Percentiles rank a stretch among this genome's conserved stretches.
These are phyloP conservation scores for Tolypocladium album DNA, from an alignment of 2,329 filamentous ascomycete genomes.

Conservation along the genomic window DNA sequence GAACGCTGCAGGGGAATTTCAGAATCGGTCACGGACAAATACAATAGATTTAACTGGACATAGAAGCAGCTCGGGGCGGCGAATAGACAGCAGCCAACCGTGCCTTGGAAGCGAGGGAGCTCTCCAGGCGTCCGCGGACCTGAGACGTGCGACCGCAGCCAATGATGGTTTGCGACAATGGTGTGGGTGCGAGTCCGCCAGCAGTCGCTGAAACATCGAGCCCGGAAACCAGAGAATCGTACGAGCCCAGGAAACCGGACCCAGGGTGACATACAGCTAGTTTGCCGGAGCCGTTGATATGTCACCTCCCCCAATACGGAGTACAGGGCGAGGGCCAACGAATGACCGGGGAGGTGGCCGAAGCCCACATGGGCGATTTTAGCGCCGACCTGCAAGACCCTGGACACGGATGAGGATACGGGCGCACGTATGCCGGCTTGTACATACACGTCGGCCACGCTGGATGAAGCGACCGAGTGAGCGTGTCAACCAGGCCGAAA, in stretches of 20 bases:
- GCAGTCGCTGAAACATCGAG: background rate
- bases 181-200: background rate
- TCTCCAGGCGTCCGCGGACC: background rate
- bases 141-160: background rate
- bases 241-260: background rate
- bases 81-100: background rate
- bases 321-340: background rate
- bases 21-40: background rate
- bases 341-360: background rate
- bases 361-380: background rate
- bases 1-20: background rate
- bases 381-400: background rate
- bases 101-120: background rate
- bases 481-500: background rate
- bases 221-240: background rate
- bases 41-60: background rate
- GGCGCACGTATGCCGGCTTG: background rate
- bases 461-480: background rate
- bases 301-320: background rate
- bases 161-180: background rate
- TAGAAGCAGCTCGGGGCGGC: background rate
- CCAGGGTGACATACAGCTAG: background rate
- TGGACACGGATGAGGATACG: background rate
- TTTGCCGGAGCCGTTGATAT: background rate
- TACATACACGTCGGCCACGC: background rate